Evolutionary conservation across 805 yeast species (phyloP).

Genomic region (Isabelozyma rhagii): DNA sequence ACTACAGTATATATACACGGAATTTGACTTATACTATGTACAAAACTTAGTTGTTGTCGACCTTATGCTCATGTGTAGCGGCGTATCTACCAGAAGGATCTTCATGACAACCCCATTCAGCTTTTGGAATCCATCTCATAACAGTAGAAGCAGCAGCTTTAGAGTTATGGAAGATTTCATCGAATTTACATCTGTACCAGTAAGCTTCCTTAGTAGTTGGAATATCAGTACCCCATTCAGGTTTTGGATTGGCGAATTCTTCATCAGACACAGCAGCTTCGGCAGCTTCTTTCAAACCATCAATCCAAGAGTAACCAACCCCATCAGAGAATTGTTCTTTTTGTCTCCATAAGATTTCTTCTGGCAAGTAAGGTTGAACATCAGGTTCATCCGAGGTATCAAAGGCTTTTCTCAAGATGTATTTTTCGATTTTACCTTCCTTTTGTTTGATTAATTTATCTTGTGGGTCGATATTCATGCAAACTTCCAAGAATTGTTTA

Average conservation of each 20-base stretch:
- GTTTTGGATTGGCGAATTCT: constrained; percentile 83
- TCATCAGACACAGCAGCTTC: constrained; percentile 85
- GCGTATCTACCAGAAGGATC: constrained; percentile 99
- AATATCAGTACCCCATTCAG: constrained; percentile 93
- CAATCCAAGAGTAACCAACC: constrained; percentile 99
- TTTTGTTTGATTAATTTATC: constrained; percentile 78
- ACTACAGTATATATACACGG: background rate
- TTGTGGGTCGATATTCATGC: constrained; percentile 92
- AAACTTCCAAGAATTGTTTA: constrained; percentile 82
- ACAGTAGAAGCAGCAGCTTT: constrained; percentile 94
- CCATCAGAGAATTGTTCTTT: constrained; percentile 99
- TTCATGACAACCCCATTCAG: constrained; percentile 99
- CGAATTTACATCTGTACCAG: constrained; percentile 97
- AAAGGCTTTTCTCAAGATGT: constrained; percentile 95
- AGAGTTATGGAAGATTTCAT: constrained; percentile 78
- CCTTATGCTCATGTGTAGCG: constrained; percentile 71
- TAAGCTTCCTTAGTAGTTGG: constrained; percentile 99
- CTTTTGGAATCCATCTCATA: constrained; percentile 99
- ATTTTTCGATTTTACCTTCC: constrained; percentile 87
- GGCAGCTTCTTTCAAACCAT: constrained; percentile 93
- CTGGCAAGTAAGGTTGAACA: constrained; percentile 85
- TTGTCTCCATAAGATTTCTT: constrained; percentile 98
- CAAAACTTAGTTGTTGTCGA: constrained; percentile 15
- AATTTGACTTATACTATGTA: background rate
- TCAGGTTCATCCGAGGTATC: constrained; percentile 84